Conservation (phyloP, 495 filamentous ascomycete species). For the Neurospora sublineolata region DNA sequence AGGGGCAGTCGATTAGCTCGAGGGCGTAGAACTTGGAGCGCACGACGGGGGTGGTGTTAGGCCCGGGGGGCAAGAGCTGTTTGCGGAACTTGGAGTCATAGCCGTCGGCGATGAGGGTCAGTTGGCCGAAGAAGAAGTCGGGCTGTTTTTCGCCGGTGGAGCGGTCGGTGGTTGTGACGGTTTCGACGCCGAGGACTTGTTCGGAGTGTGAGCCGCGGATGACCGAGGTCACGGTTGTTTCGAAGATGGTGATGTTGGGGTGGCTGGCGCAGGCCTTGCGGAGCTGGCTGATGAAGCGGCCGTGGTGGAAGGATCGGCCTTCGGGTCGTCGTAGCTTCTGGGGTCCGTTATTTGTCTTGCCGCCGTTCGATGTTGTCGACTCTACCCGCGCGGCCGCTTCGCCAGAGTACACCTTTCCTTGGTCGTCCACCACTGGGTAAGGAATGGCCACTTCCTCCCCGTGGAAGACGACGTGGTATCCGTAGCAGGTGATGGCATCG, state of each 20-base stretch:
- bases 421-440: slow-evolving; percentile 42
- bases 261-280: slow-evolving; percentile 53
- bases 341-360: slow-evolving; percentile 6
- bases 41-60: slow-evolving; percentile 49
- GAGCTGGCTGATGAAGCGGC: slow-evolving; percentile 67
- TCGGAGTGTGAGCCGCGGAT: slow-evolving; percentile 46
- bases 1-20: slow-evolving; percentile 75
- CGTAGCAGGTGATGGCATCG: slow-evolving; percentile 68
- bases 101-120: slow-evolving; percentile 87
- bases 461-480: slow-evolving; percentile 81
- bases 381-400: slow-evolving; percentile 1
- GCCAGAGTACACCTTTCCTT: slow-evolving; percentile 13
- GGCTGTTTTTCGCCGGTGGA: slow-evolving; percentile 43
- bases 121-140: slow-evolving; percentile 67
- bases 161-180: slow-evolving; percentile 49
- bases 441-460: slow-evolving; percentile 66
- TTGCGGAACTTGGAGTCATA: slow-evolving; percentile 92
- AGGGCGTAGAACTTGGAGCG: slow-evolving; percentile 82
- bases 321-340: slow-evolving; percentile 34
- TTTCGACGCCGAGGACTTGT: slow-evolving; percentile 66
- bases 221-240: slow-evolving; percentile 55
- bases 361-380: slow-evolving; percentile 3
- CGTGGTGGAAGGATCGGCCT: slow-evolving; percentile 72
- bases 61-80: slow-evolving; percentile 41
- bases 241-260: slow-evolving; percentile 61